Conservation (phyloP, 306 rosid genomes). For the Rosa multiflora region DNA sequence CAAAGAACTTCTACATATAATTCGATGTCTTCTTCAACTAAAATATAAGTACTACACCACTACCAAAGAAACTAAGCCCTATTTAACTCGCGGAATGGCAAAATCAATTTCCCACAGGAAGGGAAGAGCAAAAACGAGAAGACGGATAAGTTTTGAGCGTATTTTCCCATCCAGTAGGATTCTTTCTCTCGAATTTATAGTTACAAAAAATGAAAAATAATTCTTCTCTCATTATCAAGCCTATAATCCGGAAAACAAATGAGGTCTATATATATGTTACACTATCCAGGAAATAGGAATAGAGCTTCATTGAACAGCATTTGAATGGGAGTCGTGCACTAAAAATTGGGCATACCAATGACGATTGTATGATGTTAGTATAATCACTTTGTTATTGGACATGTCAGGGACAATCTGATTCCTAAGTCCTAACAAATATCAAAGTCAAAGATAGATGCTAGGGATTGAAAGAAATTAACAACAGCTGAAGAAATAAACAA, state of each 20-base stretch:
- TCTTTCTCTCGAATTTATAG: background rate
- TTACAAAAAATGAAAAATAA: background rate
- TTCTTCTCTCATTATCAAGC: background rate
- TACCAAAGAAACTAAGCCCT: background rate
- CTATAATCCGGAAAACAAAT: background rate
- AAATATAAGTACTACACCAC: background rate
- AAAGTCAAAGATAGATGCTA: background rate
- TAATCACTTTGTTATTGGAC: background rate
- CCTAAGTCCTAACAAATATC: background rate
- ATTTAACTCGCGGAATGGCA: background rate
- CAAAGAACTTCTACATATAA: background rate
- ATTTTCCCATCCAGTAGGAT: background rate
- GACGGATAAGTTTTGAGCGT: background rate
- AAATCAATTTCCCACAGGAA: background rate
- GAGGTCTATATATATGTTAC: background rate
- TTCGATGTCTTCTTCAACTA: background rate
- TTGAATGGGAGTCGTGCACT: background rate
- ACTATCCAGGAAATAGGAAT: background rate
- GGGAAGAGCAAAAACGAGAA: background rate
- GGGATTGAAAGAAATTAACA: slow-evolving; percentile 12
- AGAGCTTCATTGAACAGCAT: background rate
- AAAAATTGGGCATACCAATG: background rate
- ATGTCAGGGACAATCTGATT: background rate
- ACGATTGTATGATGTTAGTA: background rate
- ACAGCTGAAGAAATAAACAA: slow-evolving; percentile 21